Conservation (phyloP, 202 grass and related monocot species). For the Cymbopogon flexuosus region DNA sequence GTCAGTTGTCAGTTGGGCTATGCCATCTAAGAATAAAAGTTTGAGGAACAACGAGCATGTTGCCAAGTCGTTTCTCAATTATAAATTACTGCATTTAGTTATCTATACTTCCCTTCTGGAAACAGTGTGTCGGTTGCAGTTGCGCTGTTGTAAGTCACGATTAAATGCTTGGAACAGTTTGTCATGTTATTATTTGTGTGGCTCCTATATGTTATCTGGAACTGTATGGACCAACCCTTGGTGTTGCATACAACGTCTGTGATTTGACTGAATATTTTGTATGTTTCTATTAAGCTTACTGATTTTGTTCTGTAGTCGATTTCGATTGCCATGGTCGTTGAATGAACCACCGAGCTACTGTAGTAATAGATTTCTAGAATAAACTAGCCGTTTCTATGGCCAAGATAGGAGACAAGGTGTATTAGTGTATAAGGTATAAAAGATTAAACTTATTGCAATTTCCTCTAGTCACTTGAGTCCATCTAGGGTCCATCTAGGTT, state of each 20-base stretch:
- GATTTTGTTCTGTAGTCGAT: neutral
- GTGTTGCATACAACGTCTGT: neutral
- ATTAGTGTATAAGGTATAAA: too few relatives aligned
- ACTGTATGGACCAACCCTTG: neutral
- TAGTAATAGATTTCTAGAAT: too few relatives aligned
- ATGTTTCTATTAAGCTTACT: neutral
- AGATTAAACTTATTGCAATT: too few relatives aligned
- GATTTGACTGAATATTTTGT: neutral
- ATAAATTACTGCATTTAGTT: neutral
- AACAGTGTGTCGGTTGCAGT: neutral
- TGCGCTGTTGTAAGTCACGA: neutral
- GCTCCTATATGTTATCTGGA: neutral
- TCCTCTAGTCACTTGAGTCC: too few relatives aligned
- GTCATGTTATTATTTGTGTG: slow-evolving; percentile 12
- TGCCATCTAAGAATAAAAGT: slow-evolving; percentile 35
- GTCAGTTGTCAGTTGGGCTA: slow-evolving; percentile 16
- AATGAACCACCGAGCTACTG: too few relatives aligned
- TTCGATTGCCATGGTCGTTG: too few relatives aligned
- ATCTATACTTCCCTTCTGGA: neutral
- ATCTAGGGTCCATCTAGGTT: too few relatives aligned
- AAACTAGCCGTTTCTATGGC: too few relatives aligned
- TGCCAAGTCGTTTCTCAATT: slow-evolving; percentile 8
- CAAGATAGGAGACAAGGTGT: too few relatives aligned
- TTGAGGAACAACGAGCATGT: slow-evolving; percentile 19
- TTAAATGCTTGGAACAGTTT: slow-evolving; percentile 22